Percentiles rank a stretch among this genome's conserved stretches.
Conservation (phyloP, 352 stramenopile genomes). For the Stramenopiles sp. region DNA sequence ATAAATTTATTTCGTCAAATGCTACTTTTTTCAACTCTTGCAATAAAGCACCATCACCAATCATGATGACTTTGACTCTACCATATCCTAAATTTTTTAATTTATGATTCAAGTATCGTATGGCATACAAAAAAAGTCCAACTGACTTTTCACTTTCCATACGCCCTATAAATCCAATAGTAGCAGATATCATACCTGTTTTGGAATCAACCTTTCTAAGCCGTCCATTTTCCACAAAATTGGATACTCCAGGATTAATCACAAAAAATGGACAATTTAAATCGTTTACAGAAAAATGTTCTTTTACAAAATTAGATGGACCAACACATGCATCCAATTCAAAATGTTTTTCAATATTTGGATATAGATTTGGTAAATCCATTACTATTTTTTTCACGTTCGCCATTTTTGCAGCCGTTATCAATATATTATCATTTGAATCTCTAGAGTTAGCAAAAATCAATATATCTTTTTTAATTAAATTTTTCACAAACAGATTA, state of each 20-base stretch:
- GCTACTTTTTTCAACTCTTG: not conserved
- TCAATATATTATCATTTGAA: not conserved
- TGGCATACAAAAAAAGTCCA: slow-evolving; percentile 6
- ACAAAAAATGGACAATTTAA: not conserved
- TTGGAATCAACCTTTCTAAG: not conserved
- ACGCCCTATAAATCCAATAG: not conserved
- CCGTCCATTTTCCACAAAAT: not conserved
- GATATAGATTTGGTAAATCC: slow-evolving; percentile 6
- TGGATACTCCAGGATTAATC: not conserved
- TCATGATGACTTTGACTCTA: not conserved
- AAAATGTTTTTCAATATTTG: not conserved
- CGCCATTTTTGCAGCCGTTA: not conserved
- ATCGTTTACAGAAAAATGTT: not conserved
- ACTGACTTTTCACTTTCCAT: not conserved
- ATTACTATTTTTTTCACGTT: not conserved
- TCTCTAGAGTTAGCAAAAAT: not conserved
- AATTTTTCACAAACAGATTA: not conserved
- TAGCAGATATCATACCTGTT: not conserved
- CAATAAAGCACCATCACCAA: not conserved
- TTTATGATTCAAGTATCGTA: not conserved
- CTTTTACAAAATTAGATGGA: not conserved
- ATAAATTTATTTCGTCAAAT: not conserved
- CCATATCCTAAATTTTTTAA: not conserved
- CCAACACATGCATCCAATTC: not conserved
- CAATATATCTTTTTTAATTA: not conserved